Percentiles rank a stretch among this genome's conserved stretches.
These are phyloP conservation scores for Rhododendron kiyosumense DNA, from an alignment of 148 eudicot genomes.

Conservation along the genomic window DNA sequence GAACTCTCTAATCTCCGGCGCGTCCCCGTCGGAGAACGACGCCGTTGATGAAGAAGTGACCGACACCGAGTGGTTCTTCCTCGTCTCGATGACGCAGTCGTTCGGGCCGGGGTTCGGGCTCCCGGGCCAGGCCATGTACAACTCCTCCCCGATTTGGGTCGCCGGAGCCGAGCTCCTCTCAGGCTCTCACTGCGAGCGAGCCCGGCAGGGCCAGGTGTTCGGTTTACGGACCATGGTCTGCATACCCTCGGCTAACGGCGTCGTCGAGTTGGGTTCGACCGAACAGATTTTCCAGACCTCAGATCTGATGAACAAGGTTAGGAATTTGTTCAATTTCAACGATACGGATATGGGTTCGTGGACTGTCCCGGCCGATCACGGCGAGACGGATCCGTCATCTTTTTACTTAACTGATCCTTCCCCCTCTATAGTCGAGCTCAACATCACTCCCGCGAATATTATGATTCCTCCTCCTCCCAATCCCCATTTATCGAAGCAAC, in stretches of 20 bases:
- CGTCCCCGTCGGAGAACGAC: constrained; percentile 19
- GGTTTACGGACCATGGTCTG: constrained; percentile 68
- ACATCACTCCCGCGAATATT: not conserved
- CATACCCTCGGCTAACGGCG: constrained; percentile 52
- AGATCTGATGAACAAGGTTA: constrained; percentile 47
- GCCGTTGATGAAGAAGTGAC: constrained; percentile 65
- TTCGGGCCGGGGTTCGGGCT: constrained; percentile 53
- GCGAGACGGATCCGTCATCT: constrained; percentile 63
- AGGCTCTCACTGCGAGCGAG: constrained; percentile 42
- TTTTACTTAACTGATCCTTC: constrained; percentile 68
- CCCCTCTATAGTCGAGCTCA: constrained; percentile 11
- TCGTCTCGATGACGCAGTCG: constrained; percentile 73
- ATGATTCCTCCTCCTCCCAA: not conserved
- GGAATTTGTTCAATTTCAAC: constrained; percentile 40
- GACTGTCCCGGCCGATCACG: constrained; percentile 15
- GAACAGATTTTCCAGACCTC: constrained; percentile 42
- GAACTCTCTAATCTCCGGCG: constrained; percentile 68
- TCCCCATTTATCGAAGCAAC: constrained; percentile 20
- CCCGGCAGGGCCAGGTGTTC: constrained; percentile 41
- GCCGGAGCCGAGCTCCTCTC: constrained; percentile 45
- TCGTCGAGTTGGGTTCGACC: constrained; percentile 65
- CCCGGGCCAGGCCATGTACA: constrained; percentile 57
- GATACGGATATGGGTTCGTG: constrained; percentile 5
- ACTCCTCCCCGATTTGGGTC: constrained; percentile 50
- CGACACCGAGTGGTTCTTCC: constrained; percentile 81